Evolutionary conservation across 192 early-diverging fungal species (phyloP), one percentile per base, ranked within the genome.

Genomic region (Dimargaris cristalligena): DNA sequence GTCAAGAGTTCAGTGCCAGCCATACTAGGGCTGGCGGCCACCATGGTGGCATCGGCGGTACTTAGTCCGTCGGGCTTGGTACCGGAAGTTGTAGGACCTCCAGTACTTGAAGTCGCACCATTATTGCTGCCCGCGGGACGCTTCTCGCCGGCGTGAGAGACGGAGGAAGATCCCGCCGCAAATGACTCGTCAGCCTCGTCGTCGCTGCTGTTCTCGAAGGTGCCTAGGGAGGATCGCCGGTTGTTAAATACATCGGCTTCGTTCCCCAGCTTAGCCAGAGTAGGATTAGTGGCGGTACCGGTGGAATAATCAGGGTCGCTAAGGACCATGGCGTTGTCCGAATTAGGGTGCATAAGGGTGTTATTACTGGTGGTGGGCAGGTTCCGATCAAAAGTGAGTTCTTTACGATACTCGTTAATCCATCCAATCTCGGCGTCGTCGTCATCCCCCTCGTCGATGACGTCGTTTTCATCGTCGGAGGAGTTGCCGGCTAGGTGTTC

Each of bases 401-500:
- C 68, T 50, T 67, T 74, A 62, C 57, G 65, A 63, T 62, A 74
- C 2, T 67, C 67, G 4, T 63, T 70, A 50, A 74, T 74, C 25
- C 69, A 70, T 0, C 69, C 73, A 35, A 71, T 66, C 20, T 58
- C 72, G 11, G 45, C 64, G 25, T 58, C 61, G 20, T 65, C 65
- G 30, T 55, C 69, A 50, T 33, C 62, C n/a, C n/a, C n/a, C 34
- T 57, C 61, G 30, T 35, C 32, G 14, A 49, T 54, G 16, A 46
- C 44, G 0, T 48, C 48, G 8, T 60, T 26, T 6, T 41, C 57
- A 20, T 34, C 60, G 22, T 60, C 45, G 28, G 59, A 60, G 14
- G 45, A 48, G 23, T 46, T 32, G 30, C 59, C 59, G 58, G 60
- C 59, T 54, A 38, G 63, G 44, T 69, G 67, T 23, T 65, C 70